A percentile compares a stretch with the other conserved stretches of the same genome.
Conservation (phyloP, 371 early-diverging fungal genomes). For the Batkoa obscura region DNA sequence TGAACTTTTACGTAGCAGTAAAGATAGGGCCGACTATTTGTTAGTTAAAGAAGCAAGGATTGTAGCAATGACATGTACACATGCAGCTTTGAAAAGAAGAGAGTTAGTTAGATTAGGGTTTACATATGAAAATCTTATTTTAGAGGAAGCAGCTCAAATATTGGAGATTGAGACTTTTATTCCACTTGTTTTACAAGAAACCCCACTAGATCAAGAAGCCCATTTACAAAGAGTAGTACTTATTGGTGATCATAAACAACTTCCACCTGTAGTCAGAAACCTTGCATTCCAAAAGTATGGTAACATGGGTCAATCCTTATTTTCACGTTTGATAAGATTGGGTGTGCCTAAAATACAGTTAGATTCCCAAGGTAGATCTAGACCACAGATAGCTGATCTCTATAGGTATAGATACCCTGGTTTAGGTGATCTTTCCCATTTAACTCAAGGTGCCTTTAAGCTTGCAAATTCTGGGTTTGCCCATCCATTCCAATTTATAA, state of each 20-base stretch:
- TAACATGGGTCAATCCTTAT: slow-evolving; percentile 82
- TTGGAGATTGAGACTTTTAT: slow-evolving; percentile 92
- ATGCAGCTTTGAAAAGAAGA: slow-evolving; percentile 72
- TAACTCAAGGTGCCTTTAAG: slow-evolving; percentile 18
- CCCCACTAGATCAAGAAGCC: slow-evolving; percentile 16
- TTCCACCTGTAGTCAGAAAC: slow-evolving; percentile 85
- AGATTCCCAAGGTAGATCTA: slow-evolving; percentile 70
- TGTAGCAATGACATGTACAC: slow-evolving; percentile 91
- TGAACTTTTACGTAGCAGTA: slow-evolving; percentile 59
- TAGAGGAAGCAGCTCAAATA: slow-evolving; percentile 97
- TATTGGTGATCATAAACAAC: slow-evolving; percentile 94
- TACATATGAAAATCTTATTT: slow-evolving; percentile 81
- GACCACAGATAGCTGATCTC: slow-evolving; percentile 56
- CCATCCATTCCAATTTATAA: slow-evolving; percentile 62
- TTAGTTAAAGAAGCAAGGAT: slow-evolving; percentile 87
- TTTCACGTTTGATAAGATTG: slow-evolving; percentile 70
- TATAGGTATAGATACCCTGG: slow-evolving; percentile 64
- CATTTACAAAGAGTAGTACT: slow-evolving; percentile 73
- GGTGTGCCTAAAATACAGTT: slow-evolving; percentile 73
- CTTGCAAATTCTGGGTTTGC: slow-evolving; percentile 69
- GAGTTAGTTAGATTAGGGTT: slow-evolving; percentile 73
- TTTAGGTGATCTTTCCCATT: slow-evolving; percentile 35
- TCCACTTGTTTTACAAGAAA: slow-evolving; percentile 58
- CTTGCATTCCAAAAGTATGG: slow-evolving; percentile 60
- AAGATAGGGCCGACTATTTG: slow-evolving; percentile 76